Evolutionary conservation across 139 green algal species (phyloP), one percentile per base, ranked within the genome.

Genomic region (Chlamydomonas urium): DNA sequence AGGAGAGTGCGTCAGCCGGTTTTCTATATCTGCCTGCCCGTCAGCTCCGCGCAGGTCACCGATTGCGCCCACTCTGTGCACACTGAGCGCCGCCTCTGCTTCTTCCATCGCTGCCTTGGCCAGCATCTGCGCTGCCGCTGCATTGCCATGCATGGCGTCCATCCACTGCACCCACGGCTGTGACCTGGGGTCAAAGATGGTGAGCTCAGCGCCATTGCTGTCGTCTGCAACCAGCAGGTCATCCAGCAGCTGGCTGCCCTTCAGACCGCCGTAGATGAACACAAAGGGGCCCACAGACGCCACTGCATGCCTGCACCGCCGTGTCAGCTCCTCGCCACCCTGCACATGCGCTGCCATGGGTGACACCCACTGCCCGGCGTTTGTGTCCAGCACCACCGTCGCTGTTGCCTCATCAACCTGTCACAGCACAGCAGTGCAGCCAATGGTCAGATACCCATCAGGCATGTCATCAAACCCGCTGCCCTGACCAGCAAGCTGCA

Each of bases 251-350:
- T 82, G 71, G 56, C 78, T 86, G 69, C 85, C 85, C 82, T 79
- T 79, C 17, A 99, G 81, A 29, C 95, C 95, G 32, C 95, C 95
- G 63, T 97, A 98, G 47, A 96, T 89, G 84, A 98, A 99, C 47
- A 99, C 83, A 75, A 94, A 94, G 3, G 86, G 85, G 3, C 93
- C 93, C 57, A 97, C 87, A 5, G 85, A 82, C 1, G 91, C 83
- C n/a, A 94, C 89, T 10, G 93, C 88, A 84, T 98, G 93, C 38
- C 86, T 69, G 75, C 86, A 91, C 50, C 86, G 83, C 0, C 86
- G 77, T 26, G 77, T 87, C 66, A 78, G 74, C 71, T 91, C 83
- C 47, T 87, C 84, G 10, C 77, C 75, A 33, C 69, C 60, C 32
- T 47, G 37, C 4, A 5, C 2, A 1, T 32, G 36, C 5, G 38